These are phyloP conservation scores for Zygnema cylindricum DNA, from an alignment of 139 green algal genomes.

Conservation along the genomic window DNA sequence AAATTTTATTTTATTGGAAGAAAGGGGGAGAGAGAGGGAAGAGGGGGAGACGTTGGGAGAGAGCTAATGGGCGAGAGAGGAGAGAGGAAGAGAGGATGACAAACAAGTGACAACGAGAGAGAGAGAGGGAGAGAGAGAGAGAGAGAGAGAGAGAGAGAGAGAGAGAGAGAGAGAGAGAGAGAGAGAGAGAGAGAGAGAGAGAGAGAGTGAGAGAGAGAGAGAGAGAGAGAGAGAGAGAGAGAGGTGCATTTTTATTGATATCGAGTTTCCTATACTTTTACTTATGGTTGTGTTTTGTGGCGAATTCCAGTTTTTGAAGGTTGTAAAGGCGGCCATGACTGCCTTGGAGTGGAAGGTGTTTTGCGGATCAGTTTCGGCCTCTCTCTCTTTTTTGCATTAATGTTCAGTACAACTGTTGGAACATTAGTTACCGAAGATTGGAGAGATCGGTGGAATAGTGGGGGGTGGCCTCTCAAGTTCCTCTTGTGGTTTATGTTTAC, in stretches of 20 bases:
- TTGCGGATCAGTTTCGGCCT: conserved; percentile 47
- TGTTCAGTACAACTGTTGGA: conserved; percentile 43
- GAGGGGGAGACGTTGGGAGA: too few relatives aligned
- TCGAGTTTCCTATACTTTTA: not conserved
- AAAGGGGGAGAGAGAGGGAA: too few relatives aligned
- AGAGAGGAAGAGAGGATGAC: too few relatives aligned
- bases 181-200: too few relatives aligned
- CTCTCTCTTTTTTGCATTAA: conserved; percentile 56
- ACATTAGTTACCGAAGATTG: conserved; percentile 28
- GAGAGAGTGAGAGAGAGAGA: not conserved
- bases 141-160: too few relatives aligned
- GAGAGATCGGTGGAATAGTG: conserved; percentile 39
- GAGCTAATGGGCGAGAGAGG: too few relatives aligned
- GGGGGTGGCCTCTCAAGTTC: conserved; percentile 54
- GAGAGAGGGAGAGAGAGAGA: too few relatives aligned
- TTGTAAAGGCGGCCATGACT: conserved; percentile 22
- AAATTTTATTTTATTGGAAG: too few relatives aligned
- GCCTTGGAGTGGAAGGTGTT: conserved; percentile 31
- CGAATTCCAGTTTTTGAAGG: conserved; percentile 2
- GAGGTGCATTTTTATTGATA: too few relatives aligned
- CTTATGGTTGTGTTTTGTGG: conserved; percentile 3
- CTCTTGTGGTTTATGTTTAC: conserved; percentile 33
- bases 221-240: not conserved
- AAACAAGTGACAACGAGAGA: too few relatives aligned
- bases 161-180: too few relatives aligned